Conservation (phyloP, 192 early-diverging fungal genomes). For the Obelidium mucronatum region DNA sequence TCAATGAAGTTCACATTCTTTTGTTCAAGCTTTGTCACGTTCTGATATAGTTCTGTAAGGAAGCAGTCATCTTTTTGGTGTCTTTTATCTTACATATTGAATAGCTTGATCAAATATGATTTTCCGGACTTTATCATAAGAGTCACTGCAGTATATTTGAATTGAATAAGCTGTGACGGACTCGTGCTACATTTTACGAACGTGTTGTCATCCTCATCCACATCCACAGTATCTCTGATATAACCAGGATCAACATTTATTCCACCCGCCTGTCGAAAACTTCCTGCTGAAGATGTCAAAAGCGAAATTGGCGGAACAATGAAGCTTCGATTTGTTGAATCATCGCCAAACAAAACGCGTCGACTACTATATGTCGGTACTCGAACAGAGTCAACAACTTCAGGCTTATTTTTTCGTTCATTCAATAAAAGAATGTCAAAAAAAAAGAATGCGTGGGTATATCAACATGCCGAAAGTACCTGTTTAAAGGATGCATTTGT, state of each 20-base stretch:
- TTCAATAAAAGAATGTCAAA: neutral
- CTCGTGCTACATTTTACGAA: too few relatives aligned
- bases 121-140: slow-evolving; percentile 50
- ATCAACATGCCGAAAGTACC: too few relatives aligned
- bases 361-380: neutral
- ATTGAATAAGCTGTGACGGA: neutral
- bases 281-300: neutral
- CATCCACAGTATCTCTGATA: neutral
- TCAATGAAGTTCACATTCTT: slow-evolving; percentile 46
- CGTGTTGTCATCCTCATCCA: slow-evolving; percentile 42
- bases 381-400: slow-evolving; percentile 12
- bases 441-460: neutral
- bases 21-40: slow-evolving; percentile 46
- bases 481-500: slow-evolving; percentile 37
- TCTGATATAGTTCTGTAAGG: slow-evolving; percentile 23
- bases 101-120: slow-evolving; percentile 50
- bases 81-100: slow-evolving; percentile 31
- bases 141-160: slow-evolving; percentile 32
- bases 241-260: slow-evolving; percentile 19
- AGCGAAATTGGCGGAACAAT: neutral
- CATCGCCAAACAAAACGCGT: neutral
- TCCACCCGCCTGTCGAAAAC: slow-evolving; percentile 6
- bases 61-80: neutral
- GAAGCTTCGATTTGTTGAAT: neutral
- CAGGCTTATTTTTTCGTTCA: slow-evolving; percentile 13